Percentiles rank a stretch among this genome's conserved stretches.
Conservation (phyloP, 352 stramenopile genomes). For the Pythium biforme region DNA sequence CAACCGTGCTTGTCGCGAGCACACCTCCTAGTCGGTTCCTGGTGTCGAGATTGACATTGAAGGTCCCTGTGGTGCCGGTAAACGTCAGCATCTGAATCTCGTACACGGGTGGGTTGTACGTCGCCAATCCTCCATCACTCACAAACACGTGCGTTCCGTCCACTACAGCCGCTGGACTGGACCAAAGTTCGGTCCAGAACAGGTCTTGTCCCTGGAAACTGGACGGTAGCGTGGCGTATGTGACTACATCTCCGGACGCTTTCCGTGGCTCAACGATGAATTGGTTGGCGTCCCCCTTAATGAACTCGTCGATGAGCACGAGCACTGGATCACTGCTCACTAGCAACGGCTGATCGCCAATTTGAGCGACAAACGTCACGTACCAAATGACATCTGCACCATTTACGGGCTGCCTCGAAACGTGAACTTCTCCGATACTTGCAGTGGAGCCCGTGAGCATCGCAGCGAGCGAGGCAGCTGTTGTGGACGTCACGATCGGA, state of each 20-base stretch:
- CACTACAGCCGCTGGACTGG: constrained; percentile 63
- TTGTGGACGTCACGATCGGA: constrained; percentile 42
- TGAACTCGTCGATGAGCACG: constrained; percentile 82
- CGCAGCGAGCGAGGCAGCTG: constrained; percentile 39
- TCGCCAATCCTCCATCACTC: constrained; percentile 87
- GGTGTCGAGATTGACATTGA: constrained; percentile 80
- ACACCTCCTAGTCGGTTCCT: constrained; percentile 45
- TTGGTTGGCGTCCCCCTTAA: constrained; percentile 93
- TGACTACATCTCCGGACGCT: constrained; percentile 87
- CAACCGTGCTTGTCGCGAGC: constrained; percentile 38
- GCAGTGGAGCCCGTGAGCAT: constrained; percentile 36
- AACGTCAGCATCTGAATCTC: constrained; percentile 90
- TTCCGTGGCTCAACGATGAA: constrained; percentile 95
- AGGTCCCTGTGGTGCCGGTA: constrained; percentile 49
- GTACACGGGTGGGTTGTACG: constrained; percentile 90
- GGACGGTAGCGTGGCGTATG: constrained; percentile 71
- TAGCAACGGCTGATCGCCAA: constrained; percentile 80
- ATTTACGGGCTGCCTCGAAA: constrained; percentile 56
- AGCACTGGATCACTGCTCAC: constrained; percentile 42
- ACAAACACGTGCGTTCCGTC: constrained; percentile 91
- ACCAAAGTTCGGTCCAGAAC: constrained; percentile 97
- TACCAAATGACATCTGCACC: constrained; percentile 63
- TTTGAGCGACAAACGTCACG: constrained; percentile 84
- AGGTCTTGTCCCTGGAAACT: constrained; percentile 90
- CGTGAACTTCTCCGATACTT: constrained; percentile 51